Evolutionary conservation across 2,329 filamentous ascomycete species (phyloP), one percentile per base, ranked within the genome.

Genomic region (Ophiosphaerella herpotricha): DNA sequence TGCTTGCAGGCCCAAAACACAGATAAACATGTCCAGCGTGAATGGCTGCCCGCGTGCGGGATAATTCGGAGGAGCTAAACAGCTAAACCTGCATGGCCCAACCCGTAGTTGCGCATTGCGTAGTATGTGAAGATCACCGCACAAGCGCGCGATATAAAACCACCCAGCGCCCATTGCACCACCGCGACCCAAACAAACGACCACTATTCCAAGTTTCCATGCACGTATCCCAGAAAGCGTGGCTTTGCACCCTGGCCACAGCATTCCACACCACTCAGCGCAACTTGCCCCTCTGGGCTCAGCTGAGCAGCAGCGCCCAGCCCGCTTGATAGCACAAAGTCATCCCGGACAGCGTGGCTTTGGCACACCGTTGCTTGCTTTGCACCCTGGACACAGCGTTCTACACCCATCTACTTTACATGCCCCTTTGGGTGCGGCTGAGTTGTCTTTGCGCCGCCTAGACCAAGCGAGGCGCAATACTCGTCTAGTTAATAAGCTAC

Each of bases 381-480:
- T 29, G 4, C 11, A 46, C 43, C 43, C 43, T 23, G 37, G 35
- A 13, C 36, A 39, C 43, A 7, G 43, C 18, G 8, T 39, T 46
- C 43, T 16, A 46, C 36, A 34, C 14, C 24, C 33, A 21, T 39
- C 18, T 16, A 39, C 36, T 12, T 14, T 46, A 46, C 43, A 46
- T 46, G 21, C 43, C 43, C 29, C 18, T 14, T 46, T 39, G n/a
- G 43, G 43, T 39, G 36, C 43, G 43, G 43, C 43, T 46, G 43
- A 46, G 26, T 13, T 13, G 35, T 46, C 39, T 29, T 11, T 29
- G n/a, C 43, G 29, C 33, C 26, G 21, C 21, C 38, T 23, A 26
- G 23, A 23, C 38, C 24, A 8, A 21, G 14, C 14, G 36, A 33
- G 43, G 36, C 43, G 43, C 43, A 39, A 21, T 46, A 26, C 24